Conservation (phyloP, 78 protist genomes). For the Chrysochromulina parva region DNA sequence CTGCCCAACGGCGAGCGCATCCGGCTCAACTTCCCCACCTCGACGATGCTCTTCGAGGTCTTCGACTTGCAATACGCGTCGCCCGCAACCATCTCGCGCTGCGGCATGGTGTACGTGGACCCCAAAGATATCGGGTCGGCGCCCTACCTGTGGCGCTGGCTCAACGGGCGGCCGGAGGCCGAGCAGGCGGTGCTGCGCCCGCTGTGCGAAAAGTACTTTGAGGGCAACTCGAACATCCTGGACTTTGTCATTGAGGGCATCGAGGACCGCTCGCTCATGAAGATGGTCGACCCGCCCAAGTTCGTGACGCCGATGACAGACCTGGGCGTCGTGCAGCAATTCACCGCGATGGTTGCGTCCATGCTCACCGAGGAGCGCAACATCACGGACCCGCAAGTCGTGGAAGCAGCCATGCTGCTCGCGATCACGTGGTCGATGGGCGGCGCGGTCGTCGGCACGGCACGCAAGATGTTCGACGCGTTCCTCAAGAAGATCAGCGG, state of each 20-base stretch:
- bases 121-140: constrained; percentile 78
- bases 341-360: constrained; percentile 52
- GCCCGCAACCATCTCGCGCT: constrained; percentile 92
- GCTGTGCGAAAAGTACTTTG: constrained; percentile 67
- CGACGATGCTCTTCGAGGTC: constrained; percentile 84
- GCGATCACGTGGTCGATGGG: constrained; percentile 77
- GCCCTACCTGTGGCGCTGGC: constrained; percentile 71
- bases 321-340: constrained; percentile 59
- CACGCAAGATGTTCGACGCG: constrained; percentile 64
- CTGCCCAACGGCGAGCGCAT: constrained; percentile 93
- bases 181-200: not conserved
- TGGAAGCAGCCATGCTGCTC: constrained; percentile 70
- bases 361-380: constrained; percentile 29
- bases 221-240: not conserved
- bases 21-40: constrained; percentile 64
- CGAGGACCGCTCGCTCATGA: not conserved
- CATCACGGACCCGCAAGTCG: constrained; percentile 26
- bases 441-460: constrained; percentile 38
- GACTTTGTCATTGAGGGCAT: constrained; percentile 74
- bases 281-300: not conserved
- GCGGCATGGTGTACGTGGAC: constrained; percentile 94
- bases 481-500: constrained; percentile 57
- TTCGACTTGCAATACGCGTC: constrained; percentile 86
- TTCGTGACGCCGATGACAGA: constrained; percentile 47
- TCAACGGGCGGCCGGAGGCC: not conserved